These are phyloP conservation scores for Cucumis variabilis DNA, from an alignment of 331 rosid genomes.

Conservation along the genomic window DNA sequence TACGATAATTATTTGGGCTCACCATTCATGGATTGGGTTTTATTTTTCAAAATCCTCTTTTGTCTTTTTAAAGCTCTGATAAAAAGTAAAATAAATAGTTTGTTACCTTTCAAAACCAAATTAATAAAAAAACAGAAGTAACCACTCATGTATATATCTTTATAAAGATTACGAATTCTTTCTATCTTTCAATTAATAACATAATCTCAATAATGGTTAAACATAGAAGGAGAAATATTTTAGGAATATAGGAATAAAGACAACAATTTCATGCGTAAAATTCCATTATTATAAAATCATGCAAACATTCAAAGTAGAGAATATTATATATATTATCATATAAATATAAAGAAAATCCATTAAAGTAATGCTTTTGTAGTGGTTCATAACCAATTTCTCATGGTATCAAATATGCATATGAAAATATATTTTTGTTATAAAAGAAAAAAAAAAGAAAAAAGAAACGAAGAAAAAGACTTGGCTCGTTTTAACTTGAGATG, in stretches of 20 bases:
- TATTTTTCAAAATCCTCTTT: too few species aligned
- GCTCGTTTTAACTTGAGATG: neutral
- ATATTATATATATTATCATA: too few species aligned
- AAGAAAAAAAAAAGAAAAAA: too few species aligned
- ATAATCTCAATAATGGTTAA: neutral
- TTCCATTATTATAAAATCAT: neutral
- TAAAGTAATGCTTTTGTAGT: neutral
- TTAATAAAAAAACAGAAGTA: too few species aligned
- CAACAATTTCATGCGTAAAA: neutral
- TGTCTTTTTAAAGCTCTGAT: too few species aligned
- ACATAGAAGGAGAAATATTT: too few species aligned
- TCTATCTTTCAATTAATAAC: too few species aligned
- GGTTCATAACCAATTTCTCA: neutral
- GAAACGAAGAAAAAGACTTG: neutral
- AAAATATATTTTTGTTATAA: neutral
- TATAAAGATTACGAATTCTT: too few species aligned
- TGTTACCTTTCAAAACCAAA: neutral
- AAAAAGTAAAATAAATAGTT: too few species aligned
- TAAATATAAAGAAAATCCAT: too few species aligned
- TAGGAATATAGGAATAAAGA: too few species aligned
- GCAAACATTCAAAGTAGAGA: neutral
- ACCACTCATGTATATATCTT: neutral
- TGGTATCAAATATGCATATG: neutral
- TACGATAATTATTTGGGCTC: neutral
- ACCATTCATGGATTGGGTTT: neutral